Conservation (phyloP, 2,329 filamentous ascomycete species). For the Fusarium pseudocircinatum region DNA sequence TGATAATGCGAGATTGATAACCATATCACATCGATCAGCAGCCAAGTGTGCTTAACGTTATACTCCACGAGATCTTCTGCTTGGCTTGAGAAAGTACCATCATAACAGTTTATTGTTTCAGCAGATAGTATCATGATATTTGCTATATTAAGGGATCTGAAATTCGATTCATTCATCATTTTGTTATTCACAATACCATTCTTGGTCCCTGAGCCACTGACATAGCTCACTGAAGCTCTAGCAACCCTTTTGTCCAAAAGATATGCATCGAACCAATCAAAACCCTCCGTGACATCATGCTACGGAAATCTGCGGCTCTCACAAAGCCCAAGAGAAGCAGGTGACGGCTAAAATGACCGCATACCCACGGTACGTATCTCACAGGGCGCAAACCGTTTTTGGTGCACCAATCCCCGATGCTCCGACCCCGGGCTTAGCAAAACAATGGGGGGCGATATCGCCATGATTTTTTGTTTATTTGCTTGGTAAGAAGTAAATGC, state of each 20-base stretch:
- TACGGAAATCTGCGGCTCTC: conserved; percentile 41
- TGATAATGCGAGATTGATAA: conserved; percentile 13
- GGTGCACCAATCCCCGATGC: conserved; percentile 28
- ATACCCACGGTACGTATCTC: conserved; percentile 17
- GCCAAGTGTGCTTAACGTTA: neutral
- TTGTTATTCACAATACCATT: neutral
- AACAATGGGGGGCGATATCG: conserved; percentile 24
- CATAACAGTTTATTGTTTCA: no score
- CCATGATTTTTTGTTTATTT: conserved; percentile 3
- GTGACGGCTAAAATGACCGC: conserved; percentile 21
- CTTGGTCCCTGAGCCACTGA: neutral
- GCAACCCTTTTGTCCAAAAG: conserved; percentile 21
- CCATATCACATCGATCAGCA: conserved; percentile 32
- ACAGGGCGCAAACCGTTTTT: neutral
- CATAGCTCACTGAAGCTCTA: neutral
- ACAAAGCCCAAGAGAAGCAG: neutral
- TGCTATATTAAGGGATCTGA: neutral
- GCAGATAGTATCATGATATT: no score
- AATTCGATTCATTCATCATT: neutral
- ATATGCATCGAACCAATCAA: conserved; percentile 31
- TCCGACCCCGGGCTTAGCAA: conserved; percentile 34
- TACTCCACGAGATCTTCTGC: neutral
- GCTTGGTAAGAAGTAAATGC: conserved; percentile 10
- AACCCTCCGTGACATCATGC: conserved; percentile 30
- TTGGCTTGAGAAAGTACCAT: no score